Base-by-base conservation (phyloP, 2,329 filamentous ascomycete genomes). In the Aspergillus novoparasiticus region DNA sequence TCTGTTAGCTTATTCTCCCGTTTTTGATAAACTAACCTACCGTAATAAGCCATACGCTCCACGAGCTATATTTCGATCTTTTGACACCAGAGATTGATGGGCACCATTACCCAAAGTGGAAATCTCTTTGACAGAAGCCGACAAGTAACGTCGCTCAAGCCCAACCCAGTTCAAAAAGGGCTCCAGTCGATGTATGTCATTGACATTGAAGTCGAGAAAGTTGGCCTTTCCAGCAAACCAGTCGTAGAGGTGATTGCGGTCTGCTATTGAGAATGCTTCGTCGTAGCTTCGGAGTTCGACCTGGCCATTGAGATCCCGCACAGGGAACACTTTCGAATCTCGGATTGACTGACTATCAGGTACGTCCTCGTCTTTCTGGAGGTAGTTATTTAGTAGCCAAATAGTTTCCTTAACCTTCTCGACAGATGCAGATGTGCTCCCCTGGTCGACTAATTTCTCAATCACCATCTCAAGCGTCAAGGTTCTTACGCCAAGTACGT, bases 401-500 rank as follows among this genome's bases (percentile, higher is more conserved):
- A 65, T 63, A 1, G 60, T 65, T 9, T 56, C 23, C 30, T 65
- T 65, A n/a, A 63, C 39, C 5, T 63, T 51, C 8, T 56, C 10
- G 23, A 63, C 45, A 5, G 63, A 60, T 12, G 58, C 21, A 28
- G 32, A 19, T 16, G 19, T 39, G 16, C 12, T 34, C 57, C 58
- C 64, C 46, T 61, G 60, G 32, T 61, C 55, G 6, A 63, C 19
- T 28, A 65, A 21, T 46, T 63, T 61, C 30, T 59, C 43, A 19
- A 61, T 28, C n/a, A 65, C 58, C 61, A 65, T 61, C n/a, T 63
- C 21, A n/a, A 63, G 23, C 12, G 64, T 65, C 4, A 65, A 53
- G 26, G 58, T 63, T 32, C 39, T 43, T 23, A 66, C 61, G 21
- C 55, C 58, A 3, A 64, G 21, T 16, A 56, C 10, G 16, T 61